These are phyloP conservation scores for Iris macrosiphon DNA, from an alignment of 106 monocot species.

Conservation along the genomic window DNA sequence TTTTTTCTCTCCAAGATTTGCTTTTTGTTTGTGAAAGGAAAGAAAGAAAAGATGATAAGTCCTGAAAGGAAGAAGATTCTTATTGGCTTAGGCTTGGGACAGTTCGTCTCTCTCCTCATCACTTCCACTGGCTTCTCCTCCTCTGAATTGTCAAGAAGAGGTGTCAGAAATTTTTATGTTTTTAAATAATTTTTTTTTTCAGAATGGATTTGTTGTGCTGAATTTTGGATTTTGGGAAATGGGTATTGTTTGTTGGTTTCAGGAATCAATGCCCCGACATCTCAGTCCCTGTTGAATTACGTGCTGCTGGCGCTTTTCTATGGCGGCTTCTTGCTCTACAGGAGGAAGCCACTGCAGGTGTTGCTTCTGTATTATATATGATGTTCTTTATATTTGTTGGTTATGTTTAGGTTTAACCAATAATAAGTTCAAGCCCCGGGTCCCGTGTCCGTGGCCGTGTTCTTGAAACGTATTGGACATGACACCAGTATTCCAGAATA, in stretches of 20 bases:
- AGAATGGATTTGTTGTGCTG: background rate
- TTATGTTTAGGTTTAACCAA: background rate
- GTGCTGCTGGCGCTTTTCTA: constrained; percentile 51
- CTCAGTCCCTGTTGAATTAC: constrained; percentile 68
- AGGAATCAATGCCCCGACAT: constrained; percentile 63
- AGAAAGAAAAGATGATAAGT: constrained; percentile 2
- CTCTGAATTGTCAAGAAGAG: constrained; percentile 55
- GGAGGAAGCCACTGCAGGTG: constrained; percentile 35
- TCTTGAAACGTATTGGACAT: no score
- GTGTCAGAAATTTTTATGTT: constrained; percentile 14
- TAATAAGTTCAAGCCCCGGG: background rate
- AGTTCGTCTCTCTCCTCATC: constrained; percentile 66
- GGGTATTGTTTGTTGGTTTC: constrained; percentile 8
- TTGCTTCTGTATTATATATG: background rate
- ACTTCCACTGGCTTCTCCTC: constrained; percentile 73
- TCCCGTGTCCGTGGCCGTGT: background rate
- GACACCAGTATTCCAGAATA: no score
- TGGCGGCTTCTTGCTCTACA: constrained; percentile 27
- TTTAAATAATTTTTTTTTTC: background rate
- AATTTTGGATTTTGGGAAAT: background rate
- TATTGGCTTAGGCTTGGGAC: constrained; percentile 40
- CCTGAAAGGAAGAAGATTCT: constrained; percentile 29
- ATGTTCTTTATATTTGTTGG: background rate
- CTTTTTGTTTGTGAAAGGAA: no score
- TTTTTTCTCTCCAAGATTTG: no score